Percentiles rank a stretch among this genome's conserved stretches.
These are phyloP conservation scores for Boletus rubropictus DNA, from an alignment of 768 basidiomycete species.

Conservation along the genomic window DNA sequence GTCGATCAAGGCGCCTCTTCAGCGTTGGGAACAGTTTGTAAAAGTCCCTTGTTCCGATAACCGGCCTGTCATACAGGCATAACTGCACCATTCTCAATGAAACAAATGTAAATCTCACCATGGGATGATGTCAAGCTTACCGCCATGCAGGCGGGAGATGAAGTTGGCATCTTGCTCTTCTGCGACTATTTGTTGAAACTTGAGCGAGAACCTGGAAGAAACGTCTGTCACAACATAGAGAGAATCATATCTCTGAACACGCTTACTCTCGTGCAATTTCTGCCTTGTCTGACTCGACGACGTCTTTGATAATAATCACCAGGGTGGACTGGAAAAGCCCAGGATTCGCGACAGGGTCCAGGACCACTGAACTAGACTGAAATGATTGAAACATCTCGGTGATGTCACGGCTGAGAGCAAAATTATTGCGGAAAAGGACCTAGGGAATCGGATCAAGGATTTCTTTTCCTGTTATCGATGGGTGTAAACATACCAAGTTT, in stretches of 20 bases:
- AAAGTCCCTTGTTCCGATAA: slow-evolving; percentile 58
- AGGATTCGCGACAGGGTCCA: slow-evolving; percentile 55
- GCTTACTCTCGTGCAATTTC: slow-evolving; percentile 57
- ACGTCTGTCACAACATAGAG: neutral
- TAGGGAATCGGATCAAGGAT: slow-evolving; percentile 14
- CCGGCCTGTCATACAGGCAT: slow-evolving; percentile 30
- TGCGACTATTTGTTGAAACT: slow-evolving; percentile 55
- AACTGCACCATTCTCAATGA: neutral
- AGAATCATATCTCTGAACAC: neutral
- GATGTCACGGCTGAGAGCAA: slow-evolving; percentile 57
- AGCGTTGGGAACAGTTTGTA: slow-evolving; percentile 46
- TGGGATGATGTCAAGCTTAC: slow-evolving; percentile 50
- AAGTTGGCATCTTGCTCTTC: slow-evolving; percentile 58
- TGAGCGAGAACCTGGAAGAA: slow-evolving; percentile 43
- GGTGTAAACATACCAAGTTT: slow-evolving; percentile 41
- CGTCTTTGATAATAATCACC: slow-evolving; percentile 64
- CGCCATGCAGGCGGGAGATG: slow-evolving; percentile 52
- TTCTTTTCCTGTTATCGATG: neutral
- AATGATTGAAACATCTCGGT: slow-evolving; percentile 57
- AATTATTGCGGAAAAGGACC: slow-evolving; percentile 64
- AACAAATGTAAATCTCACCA: slow-evolving; percentile 32
- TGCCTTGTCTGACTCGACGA: slow-evolving; percentile 52
- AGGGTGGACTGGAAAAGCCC: slow-evolving; percentile 53
- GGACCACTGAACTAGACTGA: slow-evolving; percentile 48
- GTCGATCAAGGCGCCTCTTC: slow-evolving; percentile 43